phyloP scores from a whole-genome alignment of 2,329 filamentous ascomycete genomes.

The Fusarium sp. region DNA sequence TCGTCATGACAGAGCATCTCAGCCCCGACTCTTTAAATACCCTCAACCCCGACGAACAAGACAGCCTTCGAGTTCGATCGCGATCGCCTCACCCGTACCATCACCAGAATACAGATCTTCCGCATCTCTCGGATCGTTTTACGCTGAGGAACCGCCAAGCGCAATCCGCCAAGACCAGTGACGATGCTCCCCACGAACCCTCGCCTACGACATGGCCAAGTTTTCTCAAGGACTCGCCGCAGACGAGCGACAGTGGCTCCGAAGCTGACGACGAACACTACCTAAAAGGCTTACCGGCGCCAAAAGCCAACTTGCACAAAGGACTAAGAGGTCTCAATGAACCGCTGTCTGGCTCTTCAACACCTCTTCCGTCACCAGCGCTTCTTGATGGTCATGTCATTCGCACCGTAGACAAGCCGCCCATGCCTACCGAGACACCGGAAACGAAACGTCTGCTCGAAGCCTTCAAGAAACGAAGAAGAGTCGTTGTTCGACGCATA shows the following conservation, averaged over 20 bases:
- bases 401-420: conserved; percentile 32
- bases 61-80: conserved; percentile 59
- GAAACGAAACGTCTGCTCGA: conserved; percentile 38
- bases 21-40: conserved; percentile 47
- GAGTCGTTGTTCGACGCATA: conserved; percentile 61
- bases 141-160: conserved; percentile 35
- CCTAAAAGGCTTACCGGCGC: conserved; percentile 84
- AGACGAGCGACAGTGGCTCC: conserved; percentile 87
- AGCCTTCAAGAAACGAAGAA: conserved; percentile 55
- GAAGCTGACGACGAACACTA: conserved; percentile 96
- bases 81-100: conserved; percentile 76
- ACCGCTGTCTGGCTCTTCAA: conserved; percentile 62
- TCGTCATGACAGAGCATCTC: conserved; percentile 59
- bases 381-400: conserved; percentile 54
- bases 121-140: conserved; percentile 58
- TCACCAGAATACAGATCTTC: conserved; percentile 65
- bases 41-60: conserved; percentile 49
- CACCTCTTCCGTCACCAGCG: conserved; percentile 62
- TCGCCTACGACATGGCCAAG: conserved; percentile 41
- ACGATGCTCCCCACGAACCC: conserved; percentile 32
- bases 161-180: conserved; percentile 24
- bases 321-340: conserved; percentile 74
- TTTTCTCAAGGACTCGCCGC: conserved; percentile 62
- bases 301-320: conserved; percentile 77
- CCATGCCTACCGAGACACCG: conserved; percentile 12